Conservation (phyloP, 169 alveolate genomes). For the Plasmodium fragile region DNA sequence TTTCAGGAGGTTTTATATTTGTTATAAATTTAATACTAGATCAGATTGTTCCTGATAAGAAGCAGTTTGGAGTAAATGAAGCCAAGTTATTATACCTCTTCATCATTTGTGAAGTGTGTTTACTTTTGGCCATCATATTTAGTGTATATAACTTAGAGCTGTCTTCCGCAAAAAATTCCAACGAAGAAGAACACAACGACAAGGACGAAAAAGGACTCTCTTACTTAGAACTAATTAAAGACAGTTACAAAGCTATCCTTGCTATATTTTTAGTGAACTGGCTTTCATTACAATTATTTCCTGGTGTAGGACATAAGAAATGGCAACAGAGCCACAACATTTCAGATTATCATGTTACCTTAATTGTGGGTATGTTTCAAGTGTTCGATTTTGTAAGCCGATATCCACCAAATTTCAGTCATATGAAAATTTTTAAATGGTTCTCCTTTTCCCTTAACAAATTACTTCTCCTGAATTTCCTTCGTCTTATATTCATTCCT, state of each 20-base stretch:
- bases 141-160: constrained; percentile 34
- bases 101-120: constrained; percentile 34
- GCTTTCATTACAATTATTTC: constrained; percentile 60
- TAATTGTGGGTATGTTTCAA: constrained; percentile 74
- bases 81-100: constrained; percentile 26
- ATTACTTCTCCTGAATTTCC: constrained; percentile 19
- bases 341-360: constrained; percentile 34
- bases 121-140: constrained; percentile 21
- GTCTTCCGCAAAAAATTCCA: neutral
- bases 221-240: constrained; percentile 48
- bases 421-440: constrained; percentile 19
- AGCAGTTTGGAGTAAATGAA: neutral
- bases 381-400: constrained; percentile 74
- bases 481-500: constrained; percentile 46
- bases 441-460: constrained; percentile 58
- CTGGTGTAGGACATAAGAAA: constrained; percentile 60
- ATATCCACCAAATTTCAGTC: constrained; percentile 55
- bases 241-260: constrained; percentile 56
- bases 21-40: constrained; percentile 40
- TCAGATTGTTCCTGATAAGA: constrained; percentile 14
- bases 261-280: constrained; percentile 43
- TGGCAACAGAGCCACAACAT: constrained; percentile 49
- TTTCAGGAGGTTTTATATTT: constrained; percentile 65
- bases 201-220: constrained; percentile 45
- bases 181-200: constrained; percentile 23